These are phyloP conservation scores for Colletotrichum sp. DNA, from an alignment of 2,329 filamentous ascomycete genomes.

Conservation along the genomic window DNA sequence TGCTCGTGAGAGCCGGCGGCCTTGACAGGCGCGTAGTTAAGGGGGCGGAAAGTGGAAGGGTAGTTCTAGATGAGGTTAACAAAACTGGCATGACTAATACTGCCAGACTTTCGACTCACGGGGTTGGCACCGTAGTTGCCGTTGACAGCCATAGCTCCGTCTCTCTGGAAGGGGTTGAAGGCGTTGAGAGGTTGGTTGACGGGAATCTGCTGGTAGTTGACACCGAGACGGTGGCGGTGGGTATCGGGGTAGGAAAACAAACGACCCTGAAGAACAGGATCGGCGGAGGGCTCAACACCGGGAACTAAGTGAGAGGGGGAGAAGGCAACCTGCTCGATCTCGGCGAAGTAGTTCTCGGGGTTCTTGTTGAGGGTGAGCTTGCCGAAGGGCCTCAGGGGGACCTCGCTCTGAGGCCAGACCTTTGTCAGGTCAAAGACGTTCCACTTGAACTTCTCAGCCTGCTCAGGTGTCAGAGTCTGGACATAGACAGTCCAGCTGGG, in stretches of 20 bases:
- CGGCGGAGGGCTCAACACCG: slow-evolving; percentile 66
- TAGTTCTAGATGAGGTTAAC: slow-evolving; percentile 47
- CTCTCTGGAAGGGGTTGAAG: slow-evolving; percentile 75
- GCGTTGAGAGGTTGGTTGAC: slow-evolving; percentile 61
- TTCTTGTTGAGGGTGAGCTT: slow-evolving; percentile 70
- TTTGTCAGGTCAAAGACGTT: slow-evolving; percentile 75
- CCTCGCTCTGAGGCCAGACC: slow-evolving; percentile 69
- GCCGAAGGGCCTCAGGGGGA: slow-evolving; percentile 66
- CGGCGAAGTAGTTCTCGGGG: slow-evolving; percentile 70
- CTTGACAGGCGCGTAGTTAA: slow-evolving; percentile 48
- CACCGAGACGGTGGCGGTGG: slow-evolving; percentile 66
- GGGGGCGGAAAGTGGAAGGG: slow-evolving; percentile 47
- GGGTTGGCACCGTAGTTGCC: slow-evolving; percentile 66
- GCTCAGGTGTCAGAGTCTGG: slow-evolving; percentile 66
- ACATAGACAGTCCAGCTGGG: slow-evolving; percentile 70
- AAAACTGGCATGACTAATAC: too few species aligned
- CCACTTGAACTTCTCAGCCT: slow-evolving; percentile 65
- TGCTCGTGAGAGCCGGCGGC: slow-evolving; percentile 49
- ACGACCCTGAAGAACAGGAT: slow-evolving; percentile 66
- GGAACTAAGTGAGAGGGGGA: slow-evolving; percentile 69
- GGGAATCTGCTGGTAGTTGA: slow-evolving; percentile 70
- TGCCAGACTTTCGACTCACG: background rate
- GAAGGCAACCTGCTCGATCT: slow-evolving; percentile 73
- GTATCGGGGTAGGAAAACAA: slow-evolving; percentile 68
- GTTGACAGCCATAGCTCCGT: slow-evolving; percentile 75